Evolutionary conservation across 2,329 filamentous ascomycete genomes (phyloP), one percentile per base, ranked within the genome.

Genomic region (Microdochium paspali): DNA sequence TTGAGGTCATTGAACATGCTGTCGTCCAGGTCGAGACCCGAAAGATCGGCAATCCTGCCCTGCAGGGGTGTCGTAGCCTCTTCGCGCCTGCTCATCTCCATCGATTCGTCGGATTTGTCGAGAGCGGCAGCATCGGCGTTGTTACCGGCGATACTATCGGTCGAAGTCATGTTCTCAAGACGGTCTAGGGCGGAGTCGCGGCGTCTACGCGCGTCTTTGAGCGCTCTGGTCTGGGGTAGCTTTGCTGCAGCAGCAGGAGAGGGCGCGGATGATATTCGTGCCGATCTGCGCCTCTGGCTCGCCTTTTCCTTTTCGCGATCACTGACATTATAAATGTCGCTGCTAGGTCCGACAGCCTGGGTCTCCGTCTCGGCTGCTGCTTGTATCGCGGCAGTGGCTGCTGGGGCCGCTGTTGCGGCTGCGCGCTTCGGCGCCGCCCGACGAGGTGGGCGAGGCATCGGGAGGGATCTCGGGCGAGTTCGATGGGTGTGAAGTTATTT

Each of bases 21-120:
- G 35, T 63, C 61, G 45, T 64, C 60, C 30, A 64, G 50, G 46
- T 64, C 61, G 26, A 64, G 39, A 9, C 61, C 61, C 10, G 61
- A 60, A 10, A 61, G 25, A 23, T 63, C 60, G 10, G 54, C 49
- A 32, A 55, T 52, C 45, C 58, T 56, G 42, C 54, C 46, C 10
- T 56, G 56, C 25, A 52, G 46, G 1, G 61, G 60, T 13, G 61
- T 62, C 23, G 54, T 56, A 31, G 54, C 51, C 5, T 51, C 51
- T 20, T 40, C 35, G 44, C 53, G 52, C 48, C 59, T 51, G 25
- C 52, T 53, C n/a, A 55, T 48, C 40, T 54, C 52, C n/a, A 55
- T 43, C 4, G 56, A 56, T 25, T 25, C 32, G 9, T 56, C 52
- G 5, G 50, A 52, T 9, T 46, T 44, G 3, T 53, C 44, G 21